Conservation (phyloP, 495 filamentous ascomycete species). For the Talaromyces adpressus region DNA sequence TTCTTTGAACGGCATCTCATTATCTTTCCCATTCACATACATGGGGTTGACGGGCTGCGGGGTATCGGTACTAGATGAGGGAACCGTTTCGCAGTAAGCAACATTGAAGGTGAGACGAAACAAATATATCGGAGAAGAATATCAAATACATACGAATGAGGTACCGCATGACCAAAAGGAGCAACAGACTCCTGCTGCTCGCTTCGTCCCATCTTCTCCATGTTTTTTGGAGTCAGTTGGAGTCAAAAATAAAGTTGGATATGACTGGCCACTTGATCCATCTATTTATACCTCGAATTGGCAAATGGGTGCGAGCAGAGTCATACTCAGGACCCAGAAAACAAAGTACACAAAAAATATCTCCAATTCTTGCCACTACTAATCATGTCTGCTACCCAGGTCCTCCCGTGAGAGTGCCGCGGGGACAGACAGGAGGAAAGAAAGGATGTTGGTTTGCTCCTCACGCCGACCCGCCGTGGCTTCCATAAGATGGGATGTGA, state of each 20-base stretch:
- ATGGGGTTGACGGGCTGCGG: background rate
- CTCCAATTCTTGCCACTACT: background rate
- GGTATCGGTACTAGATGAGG: background rate
- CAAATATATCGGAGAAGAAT: background rate
- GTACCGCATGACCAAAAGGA: background rate
- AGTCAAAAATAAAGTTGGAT: background rate
- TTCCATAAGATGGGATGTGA: too few relatives aligned
- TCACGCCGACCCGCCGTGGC: background rate
- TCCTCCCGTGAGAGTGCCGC: background rate
- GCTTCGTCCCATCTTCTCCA: background rate
- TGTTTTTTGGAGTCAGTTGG: background rate
- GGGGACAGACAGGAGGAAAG: background rate
- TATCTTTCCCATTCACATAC: background rate
- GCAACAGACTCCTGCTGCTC: background rate
- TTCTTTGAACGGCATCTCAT: background rate
- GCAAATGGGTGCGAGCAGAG: background rate
- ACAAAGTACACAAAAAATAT: background rate
- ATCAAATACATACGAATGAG: background rate
- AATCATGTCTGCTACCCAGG: background rate
- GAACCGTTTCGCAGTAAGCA: background rate
- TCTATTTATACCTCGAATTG: background rate
- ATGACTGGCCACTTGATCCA: background rate
- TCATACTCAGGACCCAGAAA: background rate
- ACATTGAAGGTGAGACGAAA: background rate
- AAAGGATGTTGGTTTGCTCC: background rate